phyloP scores from a whole-genome alignment of 176 grass and related monocot genomes.

The Paspalum notatum region DNA sequence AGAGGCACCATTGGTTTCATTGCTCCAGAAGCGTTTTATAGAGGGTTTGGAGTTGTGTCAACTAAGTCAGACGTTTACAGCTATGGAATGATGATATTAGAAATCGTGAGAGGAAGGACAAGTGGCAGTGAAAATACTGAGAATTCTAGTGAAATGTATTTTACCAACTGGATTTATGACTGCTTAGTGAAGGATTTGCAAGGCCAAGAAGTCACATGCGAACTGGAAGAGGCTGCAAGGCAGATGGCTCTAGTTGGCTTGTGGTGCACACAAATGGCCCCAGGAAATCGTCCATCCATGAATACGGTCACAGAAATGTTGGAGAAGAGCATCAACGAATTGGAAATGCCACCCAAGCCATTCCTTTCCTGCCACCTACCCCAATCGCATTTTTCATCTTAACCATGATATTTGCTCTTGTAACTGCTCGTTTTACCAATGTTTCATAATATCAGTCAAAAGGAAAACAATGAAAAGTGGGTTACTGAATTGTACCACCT shows the following conservation, averaged over 20 bases:
- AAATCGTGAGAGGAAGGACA: constrained; percentile 54
- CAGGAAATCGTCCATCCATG: constrained; percentile 50
- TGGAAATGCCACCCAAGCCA: constrained; percentile 51
- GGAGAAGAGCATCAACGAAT: constrained; percentile 36
- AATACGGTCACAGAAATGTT: constrained; percentile 61
- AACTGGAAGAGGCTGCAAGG: constrained; percentile 35
- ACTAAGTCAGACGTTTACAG: constrained; percentile 72
- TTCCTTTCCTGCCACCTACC: not conserved
- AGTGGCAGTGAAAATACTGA: constrained; percentile 10
- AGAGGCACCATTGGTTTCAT: constrained; percentile 73
- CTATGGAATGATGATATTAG: constrained; percentile 64
- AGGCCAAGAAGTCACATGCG: constrained; percentile 9
- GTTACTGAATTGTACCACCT: not conserved
- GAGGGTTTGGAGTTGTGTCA: constrained; percentile 51
- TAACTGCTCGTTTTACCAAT: not conserved
- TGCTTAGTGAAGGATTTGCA: constrained; percentile 30
- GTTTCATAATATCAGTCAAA: not conserved
- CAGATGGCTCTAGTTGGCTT: constrained; percentile 49
- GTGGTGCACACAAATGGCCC: constrained; percentile 55
- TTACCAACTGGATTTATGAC: constrained; percentile 66
- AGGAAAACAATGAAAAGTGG: not conserved
- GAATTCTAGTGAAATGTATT: constrained; percentile 37
- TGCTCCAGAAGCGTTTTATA: constrained; percentile 70
- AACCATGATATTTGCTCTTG: not conserved
- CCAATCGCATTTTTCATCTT: not conserved